Evolutionary conservation across 495 filamentous ascomycete genomes (phyloP), one percentile per base, ranked within the genome.

Genomic region (Neurospora africana): DNA sequence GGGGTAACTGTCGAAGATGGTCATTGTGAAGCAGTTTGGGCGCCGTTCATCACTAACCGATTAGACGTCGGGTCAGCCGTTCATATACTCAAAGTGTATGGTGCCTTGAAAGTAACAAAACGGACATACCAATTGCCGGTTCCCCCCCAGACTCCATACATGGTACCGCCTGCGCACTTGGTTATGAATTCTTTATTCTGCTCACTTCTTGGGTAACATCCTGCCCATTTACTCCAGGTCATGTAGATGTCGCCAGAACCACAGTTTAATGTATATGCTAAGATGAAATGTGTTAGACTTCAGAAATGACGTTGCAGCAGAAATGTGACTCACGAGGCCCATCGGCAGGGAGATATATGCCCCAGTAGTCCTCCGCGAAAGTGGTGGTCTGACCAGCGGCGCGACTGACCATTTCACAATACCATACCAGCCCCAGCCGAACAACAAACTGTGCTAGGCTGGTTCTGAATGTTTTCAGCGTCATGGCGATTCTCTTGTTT

Each of bases 161-260:
- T n/a, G 4, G 43, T 47, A 2, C 10, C 44, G 44, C 1, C 44
- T 0, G 11, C 7, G 21, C 44, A 53, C 44, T 5, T 53, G 4
- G 44, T 53, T 23, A 1, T 0, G 0, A 23, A 53, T n/a, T n/a
- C n/a, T n/a, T n/a, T n/a, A n/a, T n/a, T n/a, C n/a, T n/a, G n/a
- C n/a, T n/a, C n/a, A n/a, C n/a, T n/a, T n/a, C n/a, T n/a, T n/a
- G n/a, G n/a, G n/a, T n/a, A 53, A 2, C 44, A 53, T 1, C 0
- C 1, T 4, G 44, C 44, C 21, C 21, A 53, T 53, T 5, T 6
- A 53, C 21, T 5, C 9, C 9, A 53, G 1, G 21, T 53, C 4
- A 1, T 53, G 5, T 2, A 53, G 10, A 1, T 36, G 2, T 2
- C 0, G 1, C 0, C 21, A 0, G 1, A 23, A 21, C 0, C 8